Percentiles rank a stretch among this genome's conserved stretches.
These are phyloP conservation scores for Tuber aestivum DNA, from an alignment of 495 filamentous ascomycete species.

Conservation along the genomic window DNA sequence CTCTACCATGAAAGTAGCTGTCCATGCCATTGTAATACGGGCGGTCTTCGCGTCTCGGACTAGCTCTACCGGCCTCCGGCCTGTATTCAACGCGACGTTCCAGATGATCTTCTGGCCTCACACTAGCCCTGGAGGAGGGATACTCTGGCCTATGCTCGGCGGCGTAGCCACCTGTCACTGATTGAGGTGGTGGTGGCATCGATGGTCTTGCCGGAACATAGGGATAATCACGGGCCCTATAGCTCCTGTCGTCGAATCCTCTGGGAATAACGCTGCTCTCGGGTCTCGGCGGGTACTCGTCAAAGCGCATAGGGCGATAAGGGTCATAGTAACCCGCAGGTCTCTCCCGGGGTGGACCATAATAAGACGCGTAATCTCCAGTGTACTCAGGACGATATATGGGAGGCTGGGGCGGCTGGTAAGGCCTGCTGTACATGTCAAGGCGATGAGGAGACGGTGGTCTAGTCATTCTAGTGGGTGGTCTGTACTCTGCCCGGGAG, in stretches of 20 bases:
- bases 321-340: constrained; percentile 28
- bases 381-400: constrained; percentile 16
- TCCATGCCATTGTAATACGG: constrained; percentile 1
- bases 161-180: constrained; percentile 11
- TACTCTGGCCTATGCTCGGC: constrained; percentile 27
- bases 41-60: constrained; percentile 18
- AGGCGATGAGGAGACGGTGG: constrained; percentile 17
- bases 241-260: constrained; percentile 29
- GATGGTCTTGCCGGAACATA: constrained; percentile 21
- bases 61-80: constrained; percentile 34
- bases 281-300: constrained; percentile 23
- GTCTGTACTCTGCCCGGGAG: constrained; percentile 16
- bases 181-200: constrained; percentile 24
- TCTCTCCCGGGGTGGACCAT: constrained; percentile 22
- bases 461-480: constrained; percentile 20
- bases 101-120: constrained; percentile 45
- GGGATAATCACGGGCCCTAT: constrained; percentile 38
- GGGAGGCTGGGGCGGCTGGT: constrained; percentile 18
- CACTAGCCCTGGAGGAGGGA: constrained; percentile 35
- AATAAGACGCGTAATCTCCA: constrained; percentile 19
- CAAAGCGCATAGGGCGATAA: constrained; percentile 30
- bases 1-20: constrained; percentile 3
- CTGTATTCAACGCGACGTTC: constrained; percentile 41
- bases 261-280: constrained; percentile 29
- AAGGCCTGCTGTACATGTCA: constrained; percentile 26